Conservation (phyloP, 345 rosid species). For the Eucalyptus cloeziana region DNA sequence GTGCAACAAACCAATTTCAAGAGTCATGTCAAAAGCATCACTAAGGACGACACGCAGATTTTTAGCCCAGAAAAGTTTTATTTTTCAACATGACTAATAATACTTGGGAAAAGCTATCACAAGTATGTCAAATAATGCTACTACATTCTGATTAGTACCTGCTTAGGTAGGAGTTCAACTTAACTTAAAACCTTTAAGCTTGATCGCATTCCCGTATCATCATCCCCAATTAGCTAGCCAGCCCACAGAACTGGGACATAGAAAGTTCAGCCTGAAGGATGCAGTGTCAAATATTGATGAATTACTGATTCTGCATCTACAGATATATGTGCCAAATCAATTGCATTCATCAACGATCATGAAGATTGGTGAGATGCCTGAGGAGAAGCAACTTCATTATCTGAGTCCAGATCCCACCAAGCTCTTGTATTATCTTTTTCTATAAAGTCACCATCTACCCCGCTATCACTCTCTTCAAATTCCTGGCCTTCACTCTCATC, state of each 20-base stretch:
- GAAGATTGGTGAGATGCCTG: neutral
- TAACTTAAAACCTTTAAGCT: neutral
- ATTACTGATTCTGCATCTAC: neutral
- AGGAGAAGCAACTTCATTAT: constrained; percentile 13
- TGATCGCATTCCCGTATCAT: neutral
- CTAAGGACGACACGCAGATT: neutral
- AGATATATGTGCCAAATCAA: neutral
- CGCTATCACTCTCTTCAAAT: constrained; percentile 5
- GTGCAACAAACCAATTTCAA: neutral
- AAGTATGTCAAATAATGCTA: neutral
- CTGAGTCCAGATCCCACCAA: constrained; percentile 66
- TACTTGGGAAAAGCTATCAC: neutral
- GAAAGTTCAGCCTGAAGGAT: neutral
- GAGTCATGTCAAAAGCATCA: neutral
- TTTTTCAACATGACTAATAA: neutral
- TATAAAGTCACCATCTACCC: neutral
- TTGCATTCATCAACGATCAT: neutral
- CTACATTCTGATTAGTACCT: neutral
- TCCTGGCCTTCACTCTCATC: constrained; percentile 6
- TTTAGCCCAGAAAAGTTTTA: neutral
- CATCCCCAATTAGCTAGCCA: neutral
- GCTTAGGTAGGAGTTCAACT: neutral
- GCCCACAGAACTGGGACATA: neutral
- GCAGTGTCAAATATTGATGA: neutral
- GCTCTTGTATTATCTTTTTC: constrained; percentile 16